Percentiles rank a stretch among this genome's conserved stretches.
These are phyloP conservation scores for Pelargonium cotyledonis DNA, from an alignment of 441 rosid species.

Conservation along the genomic window DNA sequence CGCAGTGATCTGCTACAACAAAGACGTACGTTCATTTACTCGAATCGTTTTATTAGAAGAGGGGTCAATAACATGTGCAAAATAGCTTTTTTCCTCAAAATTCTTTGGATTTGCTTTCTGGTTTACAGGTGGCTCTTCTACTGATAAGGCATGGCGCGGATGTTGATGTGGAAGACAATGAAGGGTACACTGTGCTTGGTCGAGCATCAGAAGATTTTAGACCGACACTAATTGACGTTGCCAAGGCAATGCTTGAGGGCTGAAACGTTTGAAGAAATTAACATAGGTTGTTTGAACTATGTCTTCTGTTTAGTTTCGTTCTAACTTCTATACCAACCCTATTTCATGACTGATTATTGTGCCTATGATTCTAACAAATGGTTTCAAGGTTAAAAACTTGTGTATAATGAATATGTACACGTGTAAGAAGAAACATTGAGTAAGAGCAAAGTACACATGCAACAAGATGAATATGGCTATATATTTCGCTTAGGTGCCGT, in stretches of 20 bases:
- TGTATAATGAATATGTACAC: neutral
- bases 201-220: constrained; percentile 62
- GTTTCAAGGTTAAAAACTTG: neutral
- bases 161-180: constrained; percentile 79
- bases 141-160: constrained; percentile 86
- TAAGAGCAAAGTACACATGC: neutral
- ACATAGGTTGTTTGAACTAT: neutral
- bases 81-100: neutral
- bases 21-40: constrained; percentile 37
- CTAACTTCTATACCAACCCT: neutral
- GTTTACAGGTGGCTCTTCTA: constrained; percentile 67
- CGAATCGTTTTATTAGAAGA: neutral
- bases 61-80: too few species aligned
- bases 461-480: too few species aligned
- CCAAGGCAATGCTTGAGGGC: constrained; percentile 73
- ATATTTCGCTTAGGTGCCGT: too few species aligned
- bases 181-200: constrained; percentile 88
- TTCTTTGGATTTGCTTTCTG: constrained; percentile 10
- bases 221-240: constrained; percentile 64
- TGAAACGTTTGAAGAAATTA: constrained; percentile 20
- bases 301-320: neutral
- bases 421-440: neutral
- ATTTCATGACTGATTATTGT: neutral
- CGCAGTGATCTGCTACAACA: constrained; percentile 61
- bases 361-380: neutral